A percentile compares a stretch with the other conserved stretches of the same genome.
Evolutionary conservation across 2,329 filamentous ascomycete genomes (phyloP).

Genomic region (Corynespora cassiicola): DNA sequence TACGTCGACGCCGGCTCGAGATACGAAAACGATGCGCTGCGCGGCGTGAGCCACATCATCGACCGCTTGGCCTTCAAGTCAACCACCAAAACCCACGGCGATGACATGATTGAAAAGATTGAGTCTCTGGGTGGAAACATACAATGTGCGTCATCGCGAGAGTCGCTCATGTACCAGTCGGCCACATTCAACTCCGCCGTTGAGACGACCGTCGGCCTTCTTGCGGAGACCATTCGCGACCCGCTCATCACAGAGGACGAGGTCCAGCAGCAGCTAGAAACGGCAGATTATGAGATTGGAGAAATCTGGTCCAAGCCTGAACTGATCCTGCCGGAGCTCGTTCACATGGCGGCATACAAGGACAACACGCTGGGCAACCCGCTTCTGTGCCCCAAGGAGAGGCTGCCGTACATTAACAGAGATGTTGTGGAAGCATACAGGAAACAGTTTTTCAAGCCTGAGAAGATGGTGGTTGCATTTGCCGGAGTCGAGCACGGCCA

Average conservation of each 20-base stretch:
- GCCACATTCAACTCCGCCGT: conserved; percentile 97
- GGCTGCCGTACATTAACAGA: conserved; percentile 76
- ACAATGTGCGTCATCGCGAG: conserved; percentile 92
- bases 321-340: conserved; percentile 90
- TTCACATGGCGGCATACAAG: conserved; percentile 94
- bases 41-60: conserved; percentile 94
- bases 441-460: conserved; percentile 83
- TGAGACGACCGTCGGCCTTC: conserved; percentile 77
- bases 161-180: conserved; percentile 98
- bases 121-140: conserved; percentile 94
- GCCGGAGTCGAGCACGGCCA: conserved; percentile 84
- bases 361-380: conserved; percentile 96
- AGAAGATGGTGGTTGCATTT: conserved; percentile 93
- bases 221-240: conserved; percentile 92
- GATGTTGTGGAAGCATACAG: conserved; percentile 79
- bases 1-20: conserved; percentile 95
- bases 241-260: conserved; percentile 86
- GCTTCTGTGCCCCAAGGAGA: conserved; percentile 85
- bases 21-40: conserved; percentile 84
- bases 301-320: conserved; percentile 99
- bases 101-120: conserved; percentile 86
- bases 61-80: conserved; percentile 94
- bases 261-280: conserved; percentile 84
- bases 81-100: conserved; percentile 73
- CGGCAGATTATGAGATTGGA: conserved; percentile 91